Evolutionary conservation across 257 asterid genomes (phyloP), one percentile per base, ranked within the genome.

Genomic region (Gardenia jasminoides): DNA sequence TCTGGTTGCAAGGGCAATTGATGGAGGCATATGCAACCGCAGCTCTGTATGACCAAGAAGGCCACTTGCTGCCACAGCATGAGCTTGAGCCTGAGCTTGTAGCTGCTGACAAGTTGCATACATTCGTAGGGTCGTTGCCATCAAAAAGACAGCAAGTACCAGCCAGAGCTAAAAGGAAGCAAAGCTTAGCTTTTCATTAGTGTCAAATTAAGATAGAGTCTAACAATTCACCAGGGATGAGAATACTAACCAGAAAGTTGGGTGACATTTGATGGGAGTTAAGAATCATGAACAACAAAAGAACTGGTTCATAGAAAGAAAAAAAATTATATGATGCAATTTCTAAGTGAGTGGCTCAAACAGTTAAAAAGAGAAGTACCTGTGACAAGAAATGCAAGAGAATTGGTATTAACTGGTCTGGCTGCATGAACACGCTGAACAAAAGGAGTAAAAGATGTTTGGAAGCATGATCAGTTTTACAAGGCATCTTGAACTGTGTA

Each of bases 61-160:
- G 54, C 97, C 97, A 78, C 95, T 93, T 39, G 99, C 96, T 67
- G 97, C 98, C 74, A 88, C 96, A 73, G 98, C 97, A 81, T 96
- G 98, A 70, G 98, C 99, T 80, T 96, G 99, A 67, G 99, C 98
- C 86, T 93, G 99, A 71, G 98, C 97, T 89, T 96, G 99, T 86
- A 96, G 98, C 79, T 93, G 98, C 89, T 96, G 98, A 83, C 99
- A 96, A 10, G 99, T 96, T 70, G 99, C 98, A 82, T 96, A 96
- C 99, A 96, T 96, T 84, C 99, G 90, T 78, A 96, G 83, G 72
- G 89, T 85, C 44, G 98, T 93, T 70, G 99, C 99, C 96, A 92
- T 92, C 75, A 93, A 85, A 84, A 96, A 96, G 72, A 96, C 98
- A 78, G 93, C 99, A 56, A 96, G 97, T 71, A 94, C 99, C 92